Evolutionary conservation across 306 rosid species (phyloP).

Genomic region (Cicer yamashitae): DNA sequence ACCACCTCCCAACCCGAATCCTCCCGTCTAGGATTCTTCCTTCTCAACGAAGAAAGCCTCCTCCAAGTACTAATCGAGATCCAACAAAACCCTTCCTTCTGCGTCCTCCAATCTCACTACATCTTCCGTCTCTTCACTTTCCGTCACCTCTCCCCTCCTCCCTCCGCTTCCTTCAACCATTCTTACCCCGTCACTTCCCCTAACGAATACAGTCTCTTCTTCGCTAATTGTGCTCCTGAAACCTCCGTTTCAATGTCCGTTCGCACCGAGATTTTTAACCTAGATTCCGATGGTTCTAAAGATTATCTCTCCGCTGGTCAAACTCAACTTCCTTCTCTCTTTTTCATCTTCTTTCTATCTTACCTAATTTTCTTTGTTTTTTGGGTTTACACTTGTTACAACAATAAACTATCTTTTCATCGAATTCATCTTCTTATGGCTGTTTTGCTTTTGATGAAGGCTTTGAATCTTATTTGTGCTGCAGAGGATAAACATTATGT

Average conservation of each 20-base stretch:
- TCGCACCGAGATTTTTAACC: constrained; percentile 72
- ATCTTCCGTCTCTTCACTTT: constrained; percentile 65
- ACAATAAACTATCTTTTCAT: constrained; percentile 65
- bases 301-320: constrained; percentile 92
- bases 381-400: constrained; percentile 62
- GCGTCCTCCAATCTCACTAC: constrained; percentile 78
- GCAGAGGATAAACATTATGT: constrained; percentile 89
- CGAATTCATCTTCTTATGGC: constrained; percentile 86
- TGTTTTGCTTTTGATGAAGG: constrained; percentile 68
- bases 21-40: constrained; percentile 80
- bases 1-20: constrained; percentile 42
- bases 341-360: constrained; percentile 57
- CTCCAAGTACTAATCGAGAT: constrained; percentile 90
- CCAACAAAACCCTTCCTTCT: constrained; percentile 76
- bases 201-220: constrained; percentile 83
- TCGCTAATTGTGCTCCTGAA: constrained; percentile 82
- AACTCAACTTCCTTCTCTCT: constrained; percentile 77
- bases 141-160: constrained; percentile 78
- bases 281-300: constrained; percentile 57
- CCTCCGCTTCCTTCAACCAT: constrained; percentile 53
- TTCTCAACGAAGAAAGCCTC: constrained; percentile 78
- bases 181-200: constrained; percentile 73
- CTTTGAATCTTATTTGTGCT: constrained; percentile 78
- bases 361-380: constrained; percentile 64
- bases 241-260: constrained; percentile 80